phyloP scores from a whole-genome alignment of 441 rosid species.

The Lepidium campestre region DNA sequence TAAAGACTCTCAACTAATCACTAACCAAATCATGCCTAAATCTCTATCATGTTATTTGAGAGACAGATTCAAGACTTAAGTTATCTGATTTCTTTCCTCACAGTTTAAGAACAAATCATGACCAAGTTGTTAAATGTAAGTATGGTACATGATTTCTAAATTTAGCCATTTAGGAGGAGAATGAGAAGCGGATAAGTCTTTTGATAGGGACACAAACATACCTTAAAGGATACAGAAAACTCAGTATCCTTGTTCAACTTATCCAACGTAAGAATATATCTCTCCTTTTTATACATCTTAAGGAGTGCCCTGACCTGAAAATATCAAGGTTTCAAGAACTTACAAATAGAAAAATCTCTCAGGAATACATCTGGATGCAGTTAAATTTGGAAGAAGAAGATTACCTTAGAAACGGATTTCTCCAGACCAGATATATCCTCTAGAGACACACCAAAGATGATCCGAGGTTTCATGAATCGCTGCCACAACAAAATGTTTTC shows the following conservation, averaged over 20 bases:
- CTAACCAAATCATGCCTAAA: neutral
- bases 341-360: constrained; percentile 4
- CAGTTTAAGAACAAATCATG: neutral
- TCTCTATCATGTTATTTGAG: neutral
- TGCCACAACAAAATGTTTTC: constrained; percentile 79
- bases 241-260: constrained; percentile 40
- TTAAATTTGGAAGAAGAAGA: neutral
- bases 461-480: constrained; percentile 68
- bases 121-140: neutral
- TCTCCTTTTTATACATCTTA: constrained; percentile 55
- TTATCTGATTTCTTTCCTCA: neutral
- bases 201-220: constrained; percentile 14
- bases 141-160: neutral
- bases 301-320: constrained; percentile 57
- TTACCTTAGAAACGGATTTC: constrained; percentile 51
- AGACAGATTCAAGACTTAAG: neutral
- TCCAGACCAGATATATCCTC: constrained; percentile 59
- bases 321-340: neutral
- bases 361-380: neutral
- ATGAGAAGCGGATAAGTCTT: neutral
- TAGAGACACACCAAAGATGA: constrained; percentile 66
- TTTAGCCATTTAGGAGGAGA: neutral
- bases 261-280: constrained; percentile 57
- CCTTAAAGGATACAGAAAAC: constrained; percentile 76
- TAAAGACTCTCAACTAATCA: neutral